These are phyloP conservation scores for Macrolepiota albuminosa DNA, from an alignment of 768 basidiomycete species.

Conservation along the genomic window DNA sequence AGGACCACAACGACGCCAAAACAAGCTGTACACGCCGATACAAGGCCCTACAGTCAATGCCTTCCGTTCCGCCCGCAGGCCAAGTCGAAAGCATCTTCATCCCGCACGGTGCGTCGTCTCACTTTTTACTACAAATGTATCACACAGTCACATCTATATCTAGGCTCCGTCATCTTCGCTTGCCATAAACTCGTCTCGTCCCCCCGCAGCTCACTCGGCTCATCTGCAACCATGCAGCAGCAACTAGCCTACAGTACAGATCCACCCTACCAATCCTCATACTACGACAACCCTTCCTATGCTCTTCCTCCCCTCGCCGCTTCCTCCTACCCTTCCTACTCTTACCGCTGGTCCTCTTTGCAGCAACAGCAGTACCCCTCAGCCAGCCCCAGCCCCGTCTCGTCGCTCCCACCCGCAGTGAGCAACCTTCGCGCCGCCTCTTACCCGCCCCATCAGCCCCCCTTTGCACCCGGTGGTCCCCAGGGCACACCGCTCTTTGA, in stretches of 20 bases:
- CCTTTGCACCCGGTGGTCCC: slow-evolving; percentile 31
- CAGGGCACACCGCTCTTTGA: slow-evolving; percentile 3
- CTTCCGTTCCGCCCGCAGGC: slow-evolving; percentile 42
- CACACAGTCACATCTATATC: slow-evolving; percentile 8
- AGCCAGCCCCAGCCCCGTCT: slow-evolving; percentile 23
- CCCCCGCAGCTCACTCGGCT: slow-evolving; percentile 34
- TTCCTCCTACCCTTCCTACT: slow-evolving; percentile 29
- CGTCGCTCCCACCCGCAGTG: slow-evolving; percentile 24
- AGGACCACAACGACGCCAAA: slow-evolving; percentile 64
- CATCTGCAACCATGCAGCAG: slow-evolving; percentile 40
- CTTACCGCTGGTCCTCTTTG: slow-evolving; percentile 36
- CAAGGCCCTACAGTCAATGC: slow-evolving; percentile 65
- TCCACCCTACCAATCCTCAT: slow-evolving; percentile 23
- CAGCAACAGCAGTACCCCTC: slow-evolving; percentile 22
- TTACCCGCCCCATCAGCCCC: slow-evolving; percentile 26
- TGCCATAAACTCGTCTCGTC: slow-evolving; percentile 60
- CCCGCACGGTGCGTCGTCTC: slow-evolving; percentile 67
- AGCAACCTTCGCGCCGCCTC: slow-evolving; percentile 28
- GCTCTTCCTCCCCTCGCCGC: slow-evolving; percentile 36
- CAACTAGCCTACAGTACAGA: slow-evolving; percentile 35
- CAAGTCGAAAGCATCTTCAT: slow-evolving; percentile 87
- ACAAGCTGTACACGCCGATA: slow-evolving; percentile 85
- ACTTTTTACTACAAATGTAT: slow-evolving; percentile 15
- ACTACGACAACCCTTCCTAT: slow-evolving; percentile 43
- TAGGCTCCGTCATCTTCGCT: slow-evolving; percentile 68